Base-by-base conservation (phyloP, 495 filamentous ascomycete species). In the Neurospora sp. region DNA sequence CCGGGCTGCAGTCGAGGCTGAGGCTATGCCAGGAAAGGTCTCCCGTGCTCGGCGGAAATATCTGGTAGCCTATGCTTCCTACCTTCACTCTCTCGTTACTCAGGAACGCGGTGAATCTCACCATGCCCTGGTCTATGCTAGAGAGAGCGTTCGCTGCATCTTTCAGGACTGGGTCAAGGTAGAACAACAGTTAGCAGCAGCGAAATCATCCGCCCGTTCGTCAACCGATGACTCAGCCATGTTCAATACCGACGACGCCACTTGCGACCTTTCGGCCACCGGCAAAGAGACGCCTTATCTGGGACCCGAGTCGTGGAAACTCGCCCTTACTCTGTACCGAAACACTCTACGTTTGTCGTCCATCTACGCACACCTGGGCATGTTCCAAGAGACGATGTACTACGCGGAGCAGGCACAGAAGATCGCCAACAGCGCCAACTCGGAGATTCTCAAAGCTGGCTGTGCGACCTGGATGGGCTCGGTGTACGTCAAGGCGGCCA, bases 321-420 rank as follows among this genome's bases (percentile, higher is more conserved):
- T 97, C 8, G 88, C 96, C 44, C 86, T 88, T 40, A 87, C 88
- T 9, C 84, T 97, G 38, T 90, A 92, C 77, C 87, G 87, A 6
- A 87, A 88, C 68, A 81, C 95, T 39, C 76, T 89, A 68, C 89
- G 93, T 70, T 86, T 97, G 6, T 93, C 94, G 4, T 85, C 84
- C 27, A 80, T 96, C 17, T 97, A 92, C 72, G 88, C 92, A 4
- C 89, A 94, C 71, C 87, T 94, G 76, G 95, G 96, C 65, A 86
- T 97, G 79, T 92, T 94, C 75, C 90, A 91, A 69, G 96, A 98
- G 78, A 92, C 94, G 8, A 83, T 95, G n/a, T 96, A 94, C 80
- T 97, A 97, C 76, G 87, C 90, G 8, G 91, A 97, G 74, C 90
- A 97, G 77, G 93, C 93, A 1, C 83, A 92, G 69, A 93, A 92